Evolutionary conservation across 305 asterid genomes (phyloP), one percentile per base, ranked within the genome.

Genomic region (Fraxinus dipetala): DNA sequence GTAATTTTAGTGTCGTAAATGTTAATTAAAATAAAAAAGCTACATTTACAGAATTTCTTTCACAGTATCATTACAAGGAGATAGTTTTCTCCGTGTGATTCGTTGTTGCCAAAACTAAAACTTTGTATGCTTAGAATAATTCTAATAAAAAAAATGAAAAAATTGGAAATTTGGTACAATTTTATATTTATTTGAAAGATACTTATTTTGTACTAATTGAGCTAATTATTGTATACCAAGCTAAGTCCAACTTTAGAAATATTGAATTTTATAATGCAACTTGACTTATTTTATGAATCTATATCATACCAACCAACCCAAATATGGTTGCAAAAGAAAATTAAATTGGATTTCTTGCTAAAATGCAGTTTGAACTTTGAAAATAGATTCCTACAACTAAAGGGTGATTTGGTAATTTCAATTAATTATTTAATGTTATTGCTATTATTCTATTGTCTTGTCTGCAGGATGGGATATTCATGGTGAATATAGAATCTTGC

Each of bases 401-500:
- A 32, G 82, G 87, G 61, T 24, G 36, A 2, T 74, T 75, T 48
- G 84, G 82, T 78, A 81, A 75, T 78, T 81, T 70, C 0, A 9
- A 4, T 14, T 36, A 2, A 30, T 75, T 20, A 9, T 31, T 72
- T 40, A 7, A 6, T 1, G 11, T 80, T 61, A 70, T 77, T 81
- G 26, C n/a, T 14, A 59, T 35, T 76, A 38, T 2, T 69, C 4
- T 31, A 65, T 65, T 6, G 67, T 8, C 0, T 36, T 14, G 2
- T 72, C 24, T 16, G 10, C 14, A 24, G 16, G 43, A 24, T 61
- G 72, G 72, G 79, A 78, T 82, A 73, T 79, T 79, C 76, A 18
- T 75, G 43, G 56, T 16, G 69, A 26, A 30, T 36, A 78, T 75
- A n/a, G 82, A 77, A 77, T 84, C 84, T 80, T 72, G 81, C 84